These are phyloP conservation scores for Rehmannia glutinosa DNA, from an alignment of 257 asterid genomes.

Conservation along the genomic window DNA sequence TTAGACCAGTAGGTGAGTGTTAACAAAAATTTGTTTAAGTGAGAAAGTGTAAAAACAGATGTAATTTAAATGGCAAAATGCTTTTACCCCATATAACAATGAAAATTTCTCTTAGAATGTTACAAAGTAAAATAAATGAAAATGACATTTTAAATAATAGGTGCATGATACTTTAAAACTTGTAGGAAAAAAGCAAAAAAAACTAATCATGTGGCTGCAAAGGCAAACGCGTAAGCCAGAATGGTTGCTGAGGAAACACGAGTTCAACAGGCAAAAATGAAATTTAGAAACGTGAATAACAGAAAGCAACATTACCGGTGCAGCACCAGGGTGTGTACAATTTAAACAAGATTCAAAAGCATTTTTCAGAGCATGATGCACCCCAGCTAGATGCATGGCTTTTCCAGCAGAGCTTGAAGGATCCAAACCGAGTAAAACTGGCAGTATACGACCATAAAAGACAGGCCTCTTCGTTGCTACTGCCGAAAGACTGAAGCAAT, in stretches of 20 bases:
- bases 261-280: slow-evolving; percentile 12
- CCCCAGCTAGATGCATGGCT: slow-evolving; percentile 69
- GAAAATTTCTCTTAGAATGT: not conserved
- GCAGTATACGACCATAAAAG: slow-evolving; percentile 93
- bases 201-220: not conserved
- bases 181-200: not conserved
- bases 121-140: not conserved
- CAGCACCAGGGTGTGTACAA: slow-evolving; percentile 93
- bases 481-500: slow-evolving; percentile 67
- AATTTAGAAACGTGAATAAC: not conserved
- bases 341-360: slow-evolving; percentile 88
- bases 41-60: not conserved
- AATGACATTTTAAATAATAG: not conserved
- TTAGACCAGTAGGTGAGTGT: not conserved
- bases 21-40: not conserved
- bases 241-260: slow-evolving; percentile 3
- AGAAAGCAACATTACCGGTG: slow-evolving; percentile 66
- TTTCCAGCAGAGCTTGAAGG: slow-evolving; percentile 63
- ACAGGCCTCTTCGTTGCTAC: slow-evolving; percentile 95
- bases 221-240: not conserved
- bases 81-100: not conserved
- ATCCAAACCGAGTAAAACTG: slow-evolving; percentile 83
- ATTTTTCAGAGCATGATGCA: slow-evolving; percentile 75
- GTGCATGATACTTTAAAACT: not conserved
- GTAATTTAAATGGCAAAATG: not conserved